Base-by-base conservation (phyloP, 371 early-diverging fungal genomes). In the Basidiobolus meristosporus region DNA sequence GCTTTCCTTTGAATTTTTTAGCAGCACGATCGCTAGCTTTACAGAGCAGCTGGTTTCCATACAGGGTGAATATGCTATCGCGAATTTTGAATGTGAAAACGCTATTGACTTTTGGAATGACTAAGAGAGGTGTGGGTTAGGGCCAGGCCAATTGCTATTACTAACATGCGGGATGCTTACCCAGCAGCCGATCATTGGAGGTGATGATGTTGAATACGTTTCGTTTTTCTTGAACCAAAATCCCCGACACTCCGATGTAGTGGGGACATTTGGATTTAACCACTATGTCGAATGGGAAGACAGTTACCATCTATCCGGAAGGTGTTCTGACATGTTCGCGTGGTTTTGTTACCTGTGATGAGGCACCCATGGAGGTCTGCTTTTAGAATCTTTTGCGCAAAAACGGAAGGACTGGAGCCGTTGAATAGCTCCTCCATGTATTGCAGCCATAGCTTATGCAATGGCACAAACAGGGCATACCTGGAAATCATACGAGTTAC, bases 221-320 rank as follows among this genome's bases (percentile, higher is more conserved):
- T 37, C 85, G 74, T 0, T 90, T 89, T 45, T 92, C 95, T 49
- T 85, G 82, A 7, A 89, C 63, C 5, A 85, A 59, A 38, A 91
- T 89, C 1, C 95, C 92, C 7, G 65, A 52, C 0, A 66, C 43
- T 2, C 89, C 88, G 14, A 93, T 62, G 43, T 70, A 72, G 2
- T 63, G 62, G 2, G 87, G 85, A 41, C 83, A 82, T 42, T 70
- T 82, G n/a, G 90, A 77, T 38, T 73, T 60, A 22, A 63, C 52
- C 7, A 91, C 92, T 73, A 37, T 15, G 1, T 32, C 7, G n/a
- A 20, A 14, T 31, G 21, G 19, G 22, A 17, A 17, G 35, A 18
- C 28, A 41, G 4, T 15, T 2, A 31, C n/a, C 31, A 15, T 21
- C 6, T 43, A 39, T 15, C 22, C 32, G 18, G 29, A 30, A 39